Conservation (phyloP, 2,329 filamentous ascomycete genomes). For the Colletotrichum aenigma region DNA sequence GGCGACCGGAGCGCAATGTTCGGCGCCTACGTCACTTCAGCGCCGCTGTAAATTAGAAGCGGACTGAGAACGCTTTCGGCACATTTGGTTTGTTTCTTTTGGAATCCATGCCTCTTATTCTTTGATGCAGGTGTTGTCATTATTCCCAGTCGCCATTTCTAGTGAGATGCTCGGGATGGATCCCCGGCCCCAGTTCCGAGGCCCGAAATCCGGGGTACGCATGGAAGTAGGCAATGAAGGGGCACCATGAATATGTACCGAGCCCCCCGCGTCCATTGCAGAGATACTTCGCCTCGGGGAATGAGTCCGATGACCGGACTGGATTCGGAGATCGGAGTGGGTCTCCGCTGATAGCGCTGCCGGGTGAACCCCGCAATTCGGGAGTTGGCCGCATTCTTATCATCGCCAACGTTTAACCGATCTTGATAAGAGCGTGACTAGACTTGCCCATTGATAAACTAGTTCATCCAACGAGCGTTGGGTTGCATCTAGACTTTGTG, state of each 20-base stretch:
- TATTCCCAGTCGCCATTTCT: accelerated
- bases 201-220: background rate
- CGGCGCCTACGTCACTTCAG: background rate
- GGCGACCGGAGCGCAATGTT: slow-evolving; percentile 22
- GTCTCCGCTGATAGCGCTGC: background rate
- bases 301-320: slow-evolving; percentile 1
- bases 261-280: background rate
- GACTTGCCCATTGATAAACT: accelerated
- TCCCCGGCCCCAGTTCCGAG: background rate
- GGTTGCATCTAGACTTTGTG: too few relatives aligned
- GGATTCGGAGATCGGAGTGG: slow-evolving; percentile 17
- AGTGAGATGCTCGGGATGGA: background rate
- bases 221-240: background rate
- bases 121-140: background rate
- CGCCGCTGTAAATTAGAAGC: background rate
- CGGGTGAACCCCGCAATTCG: background rate
- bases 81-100: background rate
- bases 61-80: background rate
- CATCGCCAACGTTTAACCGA: background rate
- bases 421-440: background rate
- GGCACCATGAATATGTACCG: background rate
- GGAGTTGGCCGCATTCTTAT: background rate
- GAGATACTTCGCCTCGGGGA: background rate
- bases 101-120: background rate
- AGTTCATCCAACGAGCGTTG: background rate